Conservation (phyloP, 441 rosid genomes). For the Populus hybrid region DNA sequence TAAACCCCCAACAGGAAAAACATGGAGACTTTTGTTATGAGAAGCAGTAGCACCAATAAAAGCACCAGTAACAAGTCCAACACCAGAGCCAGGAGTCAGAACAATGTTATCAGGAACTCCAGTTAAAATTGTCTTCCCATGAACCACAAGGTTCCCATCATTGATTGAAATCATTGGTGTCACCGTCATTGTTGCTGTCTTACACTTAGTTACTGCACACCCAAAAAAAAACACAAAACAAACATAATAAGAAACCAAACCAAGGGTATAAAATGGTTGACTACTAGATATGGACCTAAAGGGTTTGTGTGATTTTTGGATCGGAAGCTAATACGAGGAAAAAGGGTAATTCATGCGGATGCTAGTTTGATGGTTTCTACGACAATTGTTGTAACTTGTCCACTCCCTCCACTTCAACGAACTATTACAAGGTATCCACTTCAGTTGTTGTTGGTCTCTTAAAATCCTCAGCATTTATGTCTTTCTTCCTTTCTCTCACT, state of each 20-base stretch:
- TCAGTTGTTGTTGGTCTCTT: neutral
- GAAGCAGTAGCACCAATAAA: constrained; percentile 86
- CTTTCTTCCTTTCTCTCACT: neutral
- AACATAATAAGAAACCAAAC: neutral
- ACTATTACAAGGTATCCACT: constrained; percentile 2
- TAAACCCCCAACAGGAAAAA: constrained; percentile 76
- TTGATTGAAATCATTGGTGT: constrained; percentile 68
- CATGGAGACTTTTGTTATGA: constrained; percentile 84
- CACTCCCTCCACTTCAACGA: constrained; percentile 12
- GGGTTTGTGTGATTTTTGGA: constrained; percentile 7
- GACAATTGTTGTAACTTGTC: neutral
- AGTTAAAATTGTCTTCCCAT: constrained; percentile 80
- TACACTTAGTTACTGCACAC: constrained; percentile 31
- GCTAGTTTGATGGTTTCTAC: neutral
- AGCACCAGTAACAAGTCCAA: constrained; percentile 63
- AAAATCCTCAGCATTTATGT: constrained; percentile 10
- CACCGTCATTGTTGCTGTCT: constrained; percentile 65
- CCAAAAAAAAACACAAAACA: constrained; percentile 8
- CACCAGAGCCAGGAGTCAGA: constrained; percentile 65
- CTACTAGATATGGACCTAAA: constrained; percentile 1
- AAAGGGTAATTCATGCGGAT: constrained; percentile 3
- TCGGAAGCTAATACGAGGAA: constrained; percentile 4
- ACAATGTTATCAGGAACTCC: constrained; percentile 81
- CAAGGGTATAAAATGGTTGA: neutral
- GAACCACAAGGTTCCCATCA: constrained; percentile 81